Conservation (phyloP, 2,329 filamentous ascomycete species). For the Pseudogymnoascus sp. region DNA sequence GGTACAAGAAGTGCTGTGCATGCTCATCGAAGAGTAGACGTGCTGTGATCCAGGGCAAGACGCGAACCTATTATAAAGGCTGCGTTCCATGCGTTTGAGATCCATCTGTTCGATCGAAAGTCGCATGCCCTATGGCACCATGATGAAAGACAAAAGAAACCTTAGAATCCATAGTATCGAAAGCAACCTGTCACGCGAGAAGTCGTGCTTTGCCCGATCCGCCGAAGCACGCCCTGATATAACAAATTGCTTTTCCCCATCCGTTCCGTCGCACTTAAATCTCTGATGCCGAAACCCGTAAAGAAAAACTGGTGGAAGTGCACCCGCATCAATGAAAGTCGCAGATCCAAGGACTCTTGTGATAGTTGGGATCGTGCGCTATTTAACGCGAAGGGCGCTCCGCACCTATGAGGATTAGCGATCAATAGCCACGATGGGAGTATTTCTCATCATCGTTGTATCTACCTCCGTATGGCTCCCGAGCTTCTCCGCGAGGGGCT, state of each 20-base stretch:
- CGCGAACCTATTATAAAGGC: conserved; percentile 20
- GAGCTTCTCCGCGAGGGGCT: conserved; percentile 35
- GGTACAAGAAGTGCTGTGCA: conserved; percentile 31
- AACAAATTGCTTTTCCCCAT: conserved; percentile 25
- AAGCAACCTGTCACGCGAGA: conserved; percentile 20
- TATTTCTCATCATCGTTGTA: conserved; percentile 29
- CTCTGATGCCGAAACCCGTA: conserved; percentile 26
- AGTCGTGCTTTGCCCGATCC: conserved; percentile 21
- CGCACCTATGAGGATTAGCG: conserved; percentile 30
- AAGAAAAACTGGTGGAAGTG: conserved; percentile 26
- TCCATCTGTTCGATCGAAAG: conserved; percentile 27
- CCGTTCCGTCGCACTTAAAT: conserved; percentile 30
- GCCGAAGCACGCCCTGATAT: conserved; percentile 25
- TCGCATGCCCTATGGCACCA: conserved; percentile 25
- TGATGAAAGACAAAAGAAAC: conserved; percentile 28
- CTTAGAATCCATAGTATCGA: conserved; percentile 25
- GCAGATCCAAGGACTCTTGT: conserved; percentile 29
- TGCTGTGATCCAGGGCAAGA: conserved; percentile 27
- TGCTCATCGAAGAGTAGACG: conserved; percentile 27
- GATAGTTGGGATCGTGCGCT: conserved; percentile 27
- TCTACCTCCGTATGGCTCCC: conserved; percentile 38
- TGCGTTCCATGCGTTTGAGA: conserved; percentile 23
- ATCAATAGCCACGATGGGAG: conserved; percentile 29
- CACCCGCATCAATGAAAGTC: conserved; percentile 31
- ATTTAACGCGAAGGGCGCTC: conserved; percentile 32